Base-by-base conservation (phyloP, 2,329 filamentous ascomycete genomes). In the Nemania sp. region DNA sequence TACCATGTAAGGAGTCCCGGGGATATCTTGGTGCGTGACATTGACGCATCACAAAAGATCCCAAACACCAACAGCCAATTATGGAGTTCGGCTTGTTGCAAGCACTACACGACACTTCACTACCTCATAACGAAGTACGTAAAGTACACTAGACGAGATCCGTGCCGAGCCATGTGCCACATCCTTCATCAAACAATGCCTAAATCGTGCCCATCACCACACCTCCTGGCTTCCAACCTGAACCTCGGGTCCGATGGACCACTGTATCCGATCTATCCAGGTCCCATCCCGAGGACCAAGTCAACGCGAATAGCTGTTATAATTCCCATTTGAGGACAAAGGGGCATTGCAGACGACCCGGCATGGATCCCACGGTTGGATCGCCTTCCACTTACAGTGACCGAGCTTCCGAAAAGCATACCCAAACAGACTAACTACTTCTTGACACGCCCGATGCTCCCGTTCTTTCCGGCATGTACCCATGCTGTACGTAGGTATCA, bases 81-180 rank as follows among this genome's bases (percentile, higher is more conserved):
- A n/a, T n/a, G n/a, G n/a, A n/a, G n/a, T n/a, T n/a, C n/a, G n/a
- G n/a, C n/a, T n/a, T n/a, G n/a, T n/a, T n/a, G 40, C 54, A 18
- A 56, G 34, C 51, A 39, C 57, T 21, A 56, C 53, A 39, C 39
- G 39, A n/a, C 25, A 29, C 25, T 29, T 4, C 25, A 7, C 25
- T 29, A 29, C 25, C 4, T 29, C n/a, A n/a, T n/a, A n/a, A n/a
- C n/a, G n/a, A n/a, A n/a, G n/a, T n/a, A n/a, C n/a, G n/a, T n/a
- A n/a, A n/a, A n/a, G n/a, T n/a, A n/a, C n/a, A n/a, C 4, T 29
- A 29, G 25, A 29, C 25, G 7, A 29, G 53, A 58, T 47, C 60
- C 48, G 54, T 57, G 53, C 34, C 25, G 20, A 57, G 57, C 60
- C 60, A 62, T 63, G 58, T 63, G 57, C 57, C 54, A 57, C 57